Evolutionary conservation across 1,139 yeast genomes (phyloP).

Genomic region (Blastobotrys illinoisensis): DNA sequence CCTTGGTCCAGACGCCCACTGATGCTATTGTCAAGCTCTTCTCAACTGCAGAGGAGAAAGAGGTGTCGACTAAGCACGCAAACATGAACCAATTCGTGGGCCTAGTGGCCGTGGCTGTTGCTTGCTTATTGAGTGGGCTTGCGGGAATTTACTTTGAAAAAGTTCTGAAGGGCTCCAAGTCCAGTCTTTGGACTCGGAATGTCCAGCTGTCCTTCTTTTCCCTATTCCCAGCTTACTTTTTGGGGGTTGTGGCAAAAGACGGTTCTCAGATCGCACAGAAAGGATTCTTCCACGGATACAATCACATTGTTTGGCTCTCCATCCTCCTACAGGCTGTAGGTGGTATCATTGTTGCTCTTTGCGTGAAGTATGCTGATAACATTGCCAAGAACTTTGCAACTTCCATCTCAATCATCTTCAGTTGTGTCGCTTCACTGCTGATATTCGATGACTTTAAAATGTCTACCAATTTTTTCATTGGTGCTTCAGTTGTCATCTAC

Average conservation of each 20-base stretch:
- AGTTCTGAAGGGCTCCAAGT: conserved; percentile 36
- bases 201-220: conserved; percentile 39
- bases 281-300: conserved; percentile 40
- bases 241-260: conserved; percentile 36
- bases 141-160: conserved; percentile 42
- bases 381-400: conserved; percentile 42
- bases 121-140: conserved; percentile 37
- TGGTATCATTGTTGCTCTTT: conserved; percentile 39
- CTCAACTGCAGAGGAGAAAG: neutral
- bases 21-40: conserved; percentile 20
- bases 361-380: conserved; percentile 41
- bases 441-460: conserved; percentile 35
- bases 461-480: conserved; percentile 34
- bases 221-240: conserved; percentile 36
- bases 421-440: conserved; percentile 35
- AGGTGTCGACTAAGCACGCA: neutral
- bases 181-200: conserved; percentile 38
- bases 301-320: conserved; percentile 36
- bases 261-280: conserved; percentile 31
- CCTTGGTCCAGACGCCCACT: conserved; percentile 38
- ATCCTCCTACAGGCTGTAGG: conserved; percentile 39
- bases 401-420: conserved; percentile 37
- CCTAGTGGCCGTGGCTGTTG: conserved; percentile 35
- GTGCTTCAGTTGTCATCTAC: conserved; percentile 34
- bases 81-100: conserved; percentile 31